Evolutionary conservation across 2,329 filamentous ascomycete genomes (phyloP).

Genomic region (Monosporascus sp.): DNA sequence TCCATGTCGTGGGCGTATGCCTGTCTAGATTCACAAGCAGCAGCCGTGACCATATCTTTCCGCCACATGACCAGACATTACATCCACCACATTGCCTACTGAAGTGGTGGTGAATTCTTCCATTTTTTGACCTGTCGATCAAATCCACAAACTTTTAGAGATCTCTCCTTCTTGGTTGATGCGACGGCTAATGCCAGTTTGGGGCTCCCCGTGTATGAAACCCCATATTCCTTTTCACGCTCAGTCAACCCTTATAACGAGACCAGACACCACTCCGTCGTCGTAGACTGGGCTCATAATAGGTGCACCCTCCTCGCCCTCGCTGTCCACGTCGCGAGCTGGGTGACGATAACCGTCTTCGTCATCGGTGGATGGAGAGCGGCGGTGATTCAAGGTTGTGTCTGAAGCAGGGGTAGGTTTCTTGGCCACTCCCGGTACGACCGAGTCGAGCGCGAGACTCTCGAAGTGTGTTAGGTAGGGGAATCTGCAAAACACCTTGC

Average conservation of each 20-base stretch:
- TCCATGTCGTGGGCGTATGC: too few relatives aligned
- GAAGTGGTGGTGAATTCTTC: too few relatives aligned
- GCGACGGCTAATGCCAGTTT: too few relatives aligned
- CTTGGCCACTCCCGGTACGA: not conserved
- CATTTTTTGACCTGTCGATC: too few relatives aligned
- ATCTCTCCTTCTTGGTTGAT: too few relatives aligned
- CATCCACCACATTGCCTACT: too few relatives aligned
- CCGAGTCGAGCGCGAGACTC: conserved; percentile 7
- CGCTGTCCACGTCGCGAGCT: not conserved
- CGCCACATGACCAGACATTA: too few relatives aligned
- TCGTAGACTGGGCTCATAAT: not conserved
- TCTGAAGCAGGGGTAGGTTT: not conserved
- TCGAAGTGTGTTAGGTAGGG: conserved; percentile 14
- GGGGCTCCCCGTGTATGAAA: too few relatives aligned
- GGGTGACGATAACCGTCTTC: not conserved
- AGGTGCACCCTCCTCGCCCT: not conserved
- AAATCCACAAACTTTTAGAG: too few relatives aligned
- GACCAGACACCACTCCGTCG: not conserved
- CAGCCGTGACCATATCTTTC: too few relatives aligned
- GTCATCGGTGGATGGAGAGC: not conserved
- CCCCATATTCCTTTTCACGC: too few relatives aligned
- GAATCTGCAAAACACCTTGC: conserved; percentile 24
- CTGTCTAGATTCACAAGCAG: too few relatives aligned
- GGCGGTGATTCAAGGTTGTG: not conserved
- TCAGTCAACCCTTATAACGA: not conserved